Base-by-base conservation (phyloP, 371 early-diverging fungal genomes). In the Mortierella sp. region DNA sequence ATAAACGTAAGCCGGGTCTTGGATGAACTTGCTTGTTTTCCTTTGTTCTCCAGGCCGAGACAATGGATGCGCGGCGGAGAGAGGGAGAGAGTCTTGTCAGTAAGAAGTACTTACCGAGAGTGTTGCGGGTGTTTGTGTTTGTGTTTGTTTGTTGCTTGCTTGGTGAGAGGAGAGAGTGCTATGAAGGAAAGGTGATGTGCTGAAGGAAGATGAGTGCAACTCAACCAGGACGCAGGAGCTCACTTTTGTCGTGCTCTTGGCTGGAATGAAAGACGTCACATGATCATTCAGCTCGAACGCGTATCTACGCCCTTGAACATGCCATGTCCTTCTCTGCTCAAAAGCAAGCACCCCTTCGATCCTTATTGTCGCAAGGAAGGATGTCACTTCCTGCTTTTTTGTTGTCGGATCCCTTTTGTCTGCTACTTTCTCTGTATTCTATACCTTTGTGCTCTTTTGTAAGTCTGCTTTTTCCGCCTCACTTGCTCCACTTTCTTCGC, bases 41-140 rank as follows among this genome's bases (percentile, higher is more conserved):
- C 21, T 64, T 10, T 57, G 57, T 61, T 40, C 6, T 4, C 43
- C 34, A 61, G 64, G 37, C 21, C 40, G 21, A 9, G 37, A 16
- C 24, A 21, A 3, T 6, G 10, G 16, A 64, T 40, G 31, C 24
- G 34, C 4, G 16, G 14, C 43, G 13, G 34, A 1, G 61, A 31
- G 13, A 34, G 37, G 13, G 34, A 1, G 61, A 31, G 13, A 34
- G 37, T 64, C 5, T 37, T 24, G 40, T 9, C 40, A 21, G 37
- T 64, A 37, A 64, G 37, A 37, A 37, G 64, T 2, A 64, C 64
- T 64, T 64, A 64, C 64, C 37, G 64, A 64, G 64, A 37, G 48
- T 40, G 34, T 19, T 61, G 61, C 24, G 43, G 13, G 53, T 26
- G 53, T 24, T 28, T 59, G 34, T 14, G 3, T 59, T 28, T 59